These are phyloP conservation scores for Corrigiola litoralis DNA, from an alignment of 179 eudicot genomes.

Conservation along the genomic window DNA sequence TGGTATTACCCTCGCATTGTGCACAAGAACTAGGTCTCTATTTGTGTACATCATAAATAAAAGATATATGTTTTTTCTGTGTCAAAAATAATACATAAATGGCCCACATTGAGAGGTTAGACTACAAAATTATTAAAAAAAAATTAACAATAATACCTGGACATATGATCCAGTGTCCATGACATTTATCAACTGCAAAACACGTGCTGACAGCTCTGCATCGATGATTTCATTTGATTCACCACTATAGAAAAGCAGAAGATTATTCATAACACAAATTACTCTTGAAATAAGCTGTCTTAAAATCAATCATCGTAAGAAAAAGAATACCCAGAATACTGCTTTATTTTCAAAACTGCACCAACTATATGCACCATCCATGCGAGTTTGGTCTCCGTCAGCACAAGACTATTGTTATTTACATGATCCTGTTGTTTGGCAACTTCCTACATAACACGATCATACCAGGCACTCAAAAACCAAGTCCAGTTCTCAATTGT, in stretches of 20 bases:
- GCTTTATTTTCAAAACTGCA: constrained; percentile 57
- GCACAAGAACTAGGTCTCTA: too few species aligned
- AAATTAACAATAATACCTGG: constrained; percentile 34
- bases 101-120: not conserved
- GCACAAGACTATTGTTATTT: constrained; percentile 40
- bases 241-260: constrained; percentile 33
- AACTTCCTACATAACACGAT: constrained; percentile 40
- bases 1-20: too few species aligned
- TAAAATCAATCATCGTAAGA: not conserved
- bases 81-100: too few species aligned
- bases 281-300: not conserved
- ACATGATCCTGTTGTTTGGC: constrained; percentile 38
- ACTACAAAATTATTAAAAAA: not conserved
- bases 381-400: constrained; percentile 71
- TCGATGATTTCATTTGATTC: constrained; percentile 74
- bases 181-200: constrained; percentile 65
- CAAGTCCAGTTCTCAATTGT: not conserved
- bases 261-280: not conserved
- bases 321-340: constrained; percentile 48
- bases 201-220: constrained; percentile 90
- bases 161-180: constrained; percentile 69
- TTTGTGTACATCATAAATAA: not conserved
- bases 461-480: constrained; percentile 1
- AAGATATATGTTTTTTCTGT: too few species aligned
- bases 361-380: constrained; percentile 90